These are phyloP conservation scores for Globisporangium emineosum DNA, from an alignment of 352 stramenopile species.

Conservation along the genomic window DNA sequence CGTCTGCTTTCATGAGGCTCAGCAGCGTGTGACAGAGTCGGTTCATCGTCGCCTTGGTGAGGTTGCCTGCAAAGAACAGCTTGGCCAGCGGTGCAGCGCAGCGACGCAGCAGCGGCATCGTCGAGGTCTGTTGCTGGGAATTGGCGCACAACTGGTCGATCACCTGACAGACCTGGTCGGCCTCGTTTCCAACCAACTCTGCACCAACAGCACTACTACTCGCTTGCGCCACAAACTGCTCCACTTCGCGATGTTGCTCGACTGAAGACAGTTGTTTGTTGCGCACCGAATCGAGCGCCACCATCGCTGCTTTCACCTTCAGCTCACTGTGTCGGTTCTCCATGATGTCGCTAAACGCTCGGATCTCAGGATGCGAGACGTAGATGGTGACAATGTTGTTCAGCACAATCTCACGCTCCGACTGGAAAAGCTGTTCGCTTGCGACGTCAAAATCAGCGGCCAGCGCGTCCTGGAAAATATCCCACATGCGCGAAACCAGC, in stretches of 20 bases:
- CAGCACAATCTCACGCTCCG: constrained; percentile 33
- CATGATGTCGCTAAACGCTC: constrained; percentile 42
- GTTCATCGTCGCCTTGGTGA: constrained; percentile 62
- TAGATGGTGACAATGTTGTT: constrained; percentile 53
- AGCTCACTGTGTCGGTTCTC: constrained; percentile 30
- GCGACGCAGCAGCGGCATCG: constrained; percentile 36
- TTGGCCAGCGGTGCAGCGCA: constrained; percentile 39
- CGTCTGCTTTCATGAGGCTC: constrained; percentile 52
- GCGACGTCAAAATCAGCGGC: constrained; percentile 32
- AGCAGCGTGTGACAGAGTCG: constrained; percentile 67
- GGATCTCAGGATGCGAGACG: constrained; percentile 36
- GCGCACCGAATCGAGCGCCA: constrained; percentile 28
- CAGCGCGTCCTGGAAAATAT: constrained; percentile 50
- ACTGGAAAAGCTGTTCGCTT: constrained; percentile 36
- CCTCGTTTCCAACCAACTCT: constrained; percentile 14
- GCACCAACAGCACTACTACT: background rate
- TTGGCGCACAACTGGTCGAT: constrained; percentile 48
- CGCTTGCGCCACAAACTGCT: constrained; percentile 35
- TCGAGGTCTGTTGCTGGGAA: constrained; percentile 32
- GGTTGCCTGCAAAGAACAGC: constrained; percentile 32
- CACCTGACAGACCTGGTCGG: constrained; percentile 30
- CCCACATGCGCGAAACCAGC: constrained; percentile 44
- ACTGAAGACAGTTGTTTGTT: constrained; percentile 42
- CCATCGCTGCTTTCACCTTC: constrained; percentile 24
- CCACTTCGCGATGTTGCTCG: constrained; percentile 52